Percentiles rank a stretch among this genome's conserved stretches.
Evolutionary conservation across 2,329 filamentous ascomycete genomes (phyloP).

Genomic region (Delphinella strobiligena): DNA sequence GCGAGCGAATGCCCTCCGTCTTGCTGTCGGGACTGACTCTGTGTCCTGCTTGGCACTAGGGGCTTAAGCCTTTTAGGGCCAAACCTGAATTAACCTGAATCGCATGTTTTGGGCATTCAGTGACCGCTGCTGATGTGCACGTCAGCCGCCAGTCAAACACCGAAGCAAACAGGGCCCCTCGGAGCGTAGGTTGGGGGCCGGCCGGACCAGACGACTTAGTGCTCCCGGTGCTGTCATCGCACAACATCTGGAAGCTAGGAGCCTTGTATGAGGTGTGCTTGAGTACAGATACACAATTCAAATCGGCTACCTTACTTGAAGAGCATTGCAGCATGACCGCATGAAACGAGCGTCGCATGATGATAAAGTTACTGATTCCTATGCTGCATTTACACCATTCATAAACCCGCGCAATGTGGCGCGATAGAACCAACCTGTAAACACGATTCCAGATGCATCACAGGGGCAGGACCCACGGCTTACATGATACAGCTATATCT

Average conservation of each 20-base stretch:
- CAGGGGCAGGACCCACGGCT: slow-evolving; percentile 8
- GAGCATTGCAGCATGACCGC: neutral
- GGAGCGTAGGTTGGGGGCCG: neutral
- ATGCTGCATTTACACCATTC: neutral
- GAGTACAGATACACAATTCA: neutral
- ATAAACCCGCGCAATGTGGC: slow-evolving; percentile 44
- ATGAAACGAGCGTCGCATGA: neutral
- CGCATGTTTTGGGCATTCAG: too few relatives aligned
- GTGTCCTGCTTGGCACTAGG: too few relatives aligned
- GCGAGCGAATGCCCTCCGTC: neutral
- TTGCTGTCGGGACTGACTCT: too few relatives aligned
- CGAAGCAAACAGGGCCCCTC: neutral
- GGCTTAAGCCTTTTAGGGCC: neutral
- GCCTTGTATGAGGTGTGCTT: neutral
- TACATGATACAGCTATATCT: slow-evolving; percentile 63
- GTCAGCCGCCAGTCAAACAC: neutral
- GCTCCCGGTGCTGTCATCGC: neutral
- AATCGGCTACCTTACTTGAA: neutral
- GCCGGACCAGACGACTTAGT: too few relatives aligned
- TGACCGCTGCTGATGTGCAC: too few relatives aligned
- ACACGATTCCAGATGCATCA: slow-evolving; percentile 10
- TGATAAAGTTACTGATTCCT: neutral
- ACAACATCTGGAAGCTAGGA: neutral
- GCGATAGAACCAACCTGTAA: slow-evolving; percentile 97
- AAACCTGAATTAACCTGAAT: too few relatives aligned